These are phyloP conservation scores for Xylaria sp. DNA, from an alignment of 2,329 filamentous ascomycete genomes.

Conservation along the genomic window DNA sequence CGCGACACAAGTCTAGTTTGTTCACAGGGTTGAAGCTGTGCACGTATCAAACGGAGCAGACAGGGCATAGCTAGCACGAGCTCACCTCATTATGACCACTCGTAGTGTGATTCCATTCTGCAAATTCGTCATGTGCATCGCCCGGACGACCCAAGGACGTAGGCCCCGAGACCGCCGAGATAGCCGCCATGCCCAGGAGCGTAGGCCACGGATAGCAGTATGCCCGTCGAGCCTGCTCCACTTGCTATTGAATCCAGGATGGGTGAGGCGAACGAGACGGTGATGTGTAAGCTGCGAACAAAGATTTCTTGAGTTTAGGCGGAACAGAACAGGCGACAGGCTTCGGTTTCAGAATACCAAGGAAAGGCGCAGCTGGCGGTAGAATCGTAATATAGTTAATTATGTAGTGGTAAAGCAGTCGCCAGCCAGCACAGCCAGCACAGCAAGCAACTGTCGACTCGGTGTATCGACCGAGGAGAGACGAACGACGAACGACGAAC, in stretches of 20 bases:
- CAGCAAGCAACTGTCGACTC: background rate
- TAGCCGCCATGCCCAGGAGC: slow-evolving; percentile 54
- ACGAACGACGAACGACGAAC: background rate
- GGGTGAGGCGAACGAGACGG: background rate
- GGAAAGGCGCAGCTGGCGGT: slow-evolving; percentile 27
- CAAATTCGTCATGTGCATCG: slow-evolving; percentile 55
- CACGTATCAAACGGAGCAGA: background rate
- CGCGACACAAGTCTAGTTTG: background rate
- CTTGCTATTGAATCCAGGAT: slow-evolving; percentile 25
- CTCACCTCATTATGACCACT: slow-evolving; percentile 39
- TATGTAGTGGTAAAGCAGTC: slow-evolving; percentile 1
- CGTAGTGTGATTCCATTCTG: slow-evolving; percentile 48
- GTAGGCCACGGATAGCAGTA: slow-evolving; percentile 31
- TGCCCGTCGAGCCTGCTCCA: slow-evolving; percentile 22
- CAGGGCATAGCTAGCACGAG: slow-evolving; percentile 7
- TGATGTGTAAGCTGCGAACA: background rate
- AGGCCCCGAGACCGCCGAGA: slow-evolving; percentile 56
- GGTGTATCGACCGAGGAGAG: background rate
- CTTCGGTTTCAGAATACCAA: background rate
- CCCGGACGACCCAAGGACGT: slow-evolving; percentile 55
- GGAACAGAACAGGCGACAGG: background rate
- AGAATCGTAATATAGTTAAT: slow-evolving; percentile 9
- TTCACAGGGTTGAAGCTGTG: background rate
- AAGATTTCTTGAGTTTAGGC: background rate
- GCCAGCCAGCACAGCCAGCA: background rate